These are phyloP conservation scores for Fomitopsis palustris DNA, from an alignment of 1,284 basidiomycete genomes.

Conservation along the genomic window DNA sequence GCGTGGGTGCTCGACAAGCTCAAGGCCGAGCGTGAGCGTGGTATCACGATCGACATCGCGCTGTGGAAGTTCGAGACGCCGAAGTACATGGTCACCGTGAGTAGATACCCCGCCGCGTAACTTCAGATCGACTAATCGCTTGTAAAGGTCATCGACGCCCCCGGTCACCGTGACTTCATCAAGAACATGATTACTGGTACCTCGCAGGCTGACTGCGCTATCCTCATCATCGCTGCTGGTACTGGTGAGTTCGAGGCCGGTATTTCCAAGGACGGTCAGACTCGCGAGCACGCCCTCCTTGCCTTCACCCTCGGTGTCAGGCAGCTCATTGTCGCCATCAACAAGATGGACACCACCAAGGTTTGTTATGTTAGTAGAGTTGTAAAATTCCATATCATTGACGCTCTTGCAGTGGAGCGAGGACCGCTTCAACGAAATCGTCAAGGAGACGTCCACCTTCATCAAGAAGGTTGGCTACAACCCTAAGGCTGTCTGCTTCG, in stretches of 20 bases:
- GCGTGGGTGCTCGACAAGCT: constrained; percentile 99
- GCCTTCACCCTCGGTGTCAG: constrained; percentile 99
- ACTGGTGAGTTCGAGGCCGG: constrained; percentile 99
- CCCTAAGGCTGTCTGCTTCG: constrained; percentile 98
- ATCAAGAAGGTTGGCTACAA: constrained; percentile 99
- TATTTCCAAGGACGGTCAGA: constrained; percentile 99
- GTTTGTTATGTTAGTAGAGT: constrained; percentile 33
- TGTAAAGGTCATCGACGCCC: constrained; percentile 90
- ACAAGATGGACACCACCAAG: constrained; percentile 99
- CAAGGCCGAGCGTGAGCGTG: constrained; percentile 99
- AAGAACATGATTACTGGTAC: constrained; percentile 99
- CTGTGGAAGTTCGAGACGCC: constrained; percentile 99
- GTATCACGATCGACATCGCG: constrained; percentile 99
- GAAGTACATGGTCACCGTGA: constrained; percentile 84
- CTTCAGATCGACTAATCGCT: constrained; percentile 2
- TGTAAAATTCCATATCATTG: constrained; percentile 8
- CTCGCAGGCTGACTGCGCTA: constrained; percentile 99
- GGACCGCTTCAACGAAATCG: constrained; percentile 99
- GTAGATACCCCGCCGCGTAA: constrained; percentile 25
- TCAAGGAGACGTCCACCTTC: constrained; percentile 99
- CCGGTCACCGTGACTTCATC: constrained; percentile 99
- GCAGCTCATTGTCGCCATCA: constrained; percentile 99
- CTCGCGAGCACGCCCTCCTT: constrained; percentile 99
- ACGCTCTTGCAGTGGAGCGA: constrained; percentile 79
- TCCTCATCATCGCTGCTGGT: constrained; percentile 99